These are phyloP conservation scores for Ceratobasidium sp. DNA, from an alignment of 1,284 basidiomycete species.

Conservation along the genomic window DNA sequence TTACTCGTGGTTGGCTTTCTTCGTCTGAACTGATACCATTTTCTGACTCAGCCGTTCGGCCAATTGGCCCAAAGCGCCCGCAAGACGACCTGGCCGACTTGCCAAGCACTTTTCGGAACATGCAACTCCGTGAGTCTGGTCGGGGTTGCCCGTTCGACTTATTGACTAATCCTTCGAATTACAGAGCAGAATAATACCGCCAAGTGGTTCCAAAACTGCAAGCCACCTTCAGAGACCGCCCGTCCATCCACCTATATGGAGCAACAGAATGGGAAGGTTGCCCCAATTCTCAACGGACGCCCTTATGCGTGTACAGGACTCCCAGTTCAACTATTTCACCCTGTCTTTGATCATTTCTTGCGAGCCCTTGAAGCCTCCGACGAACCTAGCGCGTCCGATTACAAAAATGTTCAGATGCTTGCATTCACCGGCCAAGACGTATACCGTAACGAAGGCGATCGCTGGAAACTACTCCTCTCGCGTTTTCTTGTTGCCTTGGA, in stretches of 20 bases:
- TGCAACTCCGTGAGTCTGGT: background rate
- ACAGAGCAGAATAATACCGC: background rate
- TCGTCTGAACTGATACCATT: background rate
- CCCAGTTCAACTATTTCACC: background rate
- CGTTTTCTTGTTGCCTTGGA: background rate
- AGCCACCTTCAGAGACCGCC: background rate
- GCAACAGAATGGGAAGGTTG: background rate
- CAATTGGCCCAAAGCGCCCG: background rate
- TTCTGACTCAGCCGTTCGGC: background rate
- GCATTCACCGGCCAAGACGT: background rate
- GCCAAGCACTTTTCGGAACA: background rate
- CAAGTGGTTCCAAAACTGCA: background rate
- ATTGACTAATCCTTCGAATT: background rate
- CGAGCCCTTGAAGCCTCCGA: background rate
- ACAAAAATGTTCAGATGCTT: background rate
- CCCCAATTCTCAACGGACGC: slow-evolving; percentile 12
- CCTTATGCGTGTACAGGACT: background rate
- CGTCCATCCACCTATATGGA: background rate
- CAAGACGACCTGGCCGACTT: background rate
- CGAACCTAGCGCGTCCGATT: background rate
- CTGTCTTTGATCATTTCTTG: slow-evolving; percentile 3
- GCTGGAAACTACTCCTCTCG: background rate
- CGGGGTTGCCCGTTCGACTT: background rate
- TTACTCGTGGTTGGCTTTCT: background rate
- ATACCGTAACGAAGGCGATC: background rate